phyloP scores from a whole-genome alignment of 1,139 yeast genomes.

The Magnusiomyces suaveolens region DNA sequence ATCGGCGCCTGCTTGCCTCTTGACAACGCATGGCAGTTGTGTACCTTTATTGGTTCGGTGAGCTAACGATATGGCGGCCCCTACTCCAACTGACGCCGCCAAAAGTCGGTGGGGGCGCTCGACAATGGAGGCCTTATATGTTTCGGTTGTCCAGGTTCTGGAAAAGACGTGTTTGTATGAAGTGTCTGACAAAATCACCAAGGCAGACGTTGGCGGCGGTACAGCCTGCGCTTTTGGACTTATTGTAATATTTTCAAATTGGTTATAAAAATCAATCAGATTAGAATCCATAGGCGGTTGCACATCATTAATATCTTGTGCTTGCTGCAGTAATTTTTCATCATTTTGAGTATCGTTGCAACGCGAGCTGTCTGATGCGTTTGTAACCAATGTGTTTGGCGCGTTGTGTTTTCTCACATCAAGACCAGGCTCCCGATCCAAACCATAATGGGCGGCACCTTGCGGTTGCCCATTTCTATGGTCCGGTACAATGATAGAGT shows the following conservation, averaged over 20 bases:
- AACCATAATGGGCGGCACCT: no score
- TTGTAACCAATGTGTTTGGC: no score
- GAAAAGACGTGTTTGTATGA: slow-evolving; percentile 54
- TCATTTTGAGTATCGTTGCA: no score
- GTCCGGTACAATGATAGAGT: no score
- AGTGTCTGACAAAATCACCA: slow-evolving; percentile 27
- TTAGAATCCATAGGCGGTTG: no score
- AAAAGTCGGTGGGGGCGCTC: slow-evolving; percentile 76
- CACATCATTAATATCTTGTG: no score
- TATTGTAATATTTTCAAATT: background rate
- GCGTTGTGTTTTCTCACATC: no score
- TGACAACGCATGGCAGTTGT: no score
- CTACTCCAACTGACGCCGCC: slow-evolving; percentile 68
- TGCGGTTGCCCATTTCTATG: no score
- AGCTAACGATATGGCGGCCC: slow-evolving; percentile 63
- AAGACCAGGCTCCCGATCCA: no score
- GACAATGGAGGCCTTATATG: slow-evolving; percentile 60
- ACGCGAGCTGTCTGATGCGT: no score
- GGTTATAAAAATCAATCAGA: background rate
- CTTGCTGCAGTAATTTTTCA: background rate
- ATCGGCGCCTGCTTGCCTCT: background rate
- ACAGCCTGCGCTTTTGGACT: background rate
- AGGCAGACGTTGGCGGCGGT: slow-evolving; percentile 8
- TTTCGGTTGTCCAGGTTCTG: slow-evolving; percentile 65
- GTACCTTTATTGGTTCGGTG: slow-evolving; percentile 31